Evolutionary conservation across 106 monocot genomes (phyloP).

Genomic region (Dendrobium huoshanense): DNA sequence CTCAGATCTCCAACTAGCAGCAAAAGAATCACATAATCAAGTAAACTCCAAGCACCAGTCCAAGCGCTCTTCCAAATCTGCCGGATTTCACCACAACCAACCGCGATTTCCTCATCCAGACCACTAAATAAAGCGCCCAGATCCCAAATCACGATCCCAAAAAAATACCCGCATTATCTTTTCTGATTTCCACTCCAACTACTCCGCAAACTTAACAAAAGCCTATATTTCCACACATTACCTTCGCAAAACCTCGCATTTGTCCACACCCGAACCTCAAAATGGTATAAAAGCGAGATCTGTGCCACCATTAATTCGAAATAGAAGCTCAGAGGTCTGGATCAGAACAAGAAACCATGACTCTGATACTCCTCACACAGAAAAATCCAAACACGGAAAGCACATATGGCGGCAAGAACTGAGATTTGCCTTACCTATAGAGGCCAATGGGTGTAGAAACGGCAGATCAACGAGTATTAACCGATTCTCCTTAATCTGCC

Average conservation of each 20-base stretch:
- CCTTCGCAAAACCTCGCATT: not conserved
- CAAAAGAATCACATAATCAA: not conserved
- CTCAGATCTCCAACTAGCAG: not conserved
- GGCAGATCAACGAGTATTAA: not conserved
- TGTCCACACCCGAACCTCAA: not conserved
- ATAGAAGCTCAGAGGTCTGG: not conserved
- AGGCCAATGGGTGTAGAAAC: constrained; percentile 2
- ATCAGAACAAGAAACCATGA: constrained; percentile 3
- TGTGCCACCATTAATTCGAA: not conserved
- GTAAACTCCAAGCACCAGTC: not conserved
- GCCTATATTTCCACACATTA: not conserved
- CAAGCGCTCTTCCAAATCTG: not conserved
- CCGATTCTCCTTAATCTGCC: not conserved
- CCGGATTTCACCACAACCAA: not conserved
- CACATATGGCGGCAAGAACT: not conserved
- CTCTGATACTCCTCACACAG: not conserved
- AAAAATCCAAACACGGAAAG: constrained; percentile 3
- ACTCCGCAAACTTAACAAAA: not conserved
- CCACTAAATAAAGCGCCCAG: not conserved
- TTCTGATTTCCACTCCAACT: not conserved
- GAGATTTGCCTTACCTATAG: not conserved
- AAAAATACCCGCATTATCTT: not conserved
- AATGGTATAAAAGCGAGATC: not conserved
- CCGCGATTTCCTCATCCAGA: not conserved
- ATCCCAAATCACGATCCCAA: not conserved